Conservation (phyloP, 2,329 filamentous ascomycete genomes). For the Trichophyton verrucosum region DNA sequence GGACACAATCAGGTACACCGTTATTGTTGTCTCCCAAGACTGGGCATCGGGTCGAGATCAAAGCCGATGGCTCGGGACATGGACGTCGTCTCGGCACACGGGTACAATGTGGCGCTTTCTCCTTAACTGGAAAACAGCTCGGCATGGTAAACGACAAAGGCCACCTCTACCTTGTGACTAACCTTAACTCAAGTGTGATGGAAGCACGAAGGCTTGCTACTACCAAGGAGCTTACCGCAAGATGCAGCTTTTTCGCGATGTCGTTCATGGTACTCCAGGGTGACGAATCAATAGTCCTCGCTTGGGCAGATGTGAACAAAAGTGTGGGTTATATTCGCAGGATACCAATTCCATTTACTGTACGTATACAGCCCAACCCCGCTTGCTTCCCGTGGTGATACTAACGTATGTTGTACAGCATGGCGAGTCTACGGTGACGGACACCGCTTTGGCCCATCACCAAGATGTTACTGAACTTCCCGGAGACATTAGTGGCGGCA, state of each 20-base stretch:
- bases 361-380: conserved; percentile 6
- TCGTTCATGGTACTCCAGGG: conserved; percentile 28
- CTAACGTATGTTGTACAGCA: background rate
- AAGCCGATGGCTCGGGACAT: conserved; percentile 19
- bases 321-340: conserved; percentile 21
- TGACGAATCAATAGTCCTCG: conserved; percentile 29
- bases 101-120: conserved; percentile 32
- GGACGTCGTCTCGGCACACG: conserved; percentile 28
- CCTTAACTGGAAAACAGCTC: conserved; percentile 27
- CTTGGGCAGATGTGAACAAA: conserved; percentile 30
- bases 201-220: conserved; percentile 27
- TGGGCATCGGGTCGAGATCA: conserved; percentile 27
- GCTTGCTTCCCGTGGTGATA: background rate
- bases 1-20: conserved; percentile 34
- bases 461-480: background rate
- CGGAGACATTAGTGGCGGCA: background rate
- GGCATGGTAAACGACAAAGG: conserved; percentile 34
- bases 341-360: conserved; percentile 12
- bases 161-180: conserved; percentile 28
- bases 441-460: background rate
- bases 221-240: conserved; percentile 29
- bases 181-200: conserved; percentile 29
- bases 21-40: conserved; percentile 29
- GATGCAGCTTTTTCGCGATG: conserved; percentile 29
- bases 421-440: background rate